Base-by-base conservation (phyloP, 441 rosid species). In the Euphorbia corollata region DNA sequence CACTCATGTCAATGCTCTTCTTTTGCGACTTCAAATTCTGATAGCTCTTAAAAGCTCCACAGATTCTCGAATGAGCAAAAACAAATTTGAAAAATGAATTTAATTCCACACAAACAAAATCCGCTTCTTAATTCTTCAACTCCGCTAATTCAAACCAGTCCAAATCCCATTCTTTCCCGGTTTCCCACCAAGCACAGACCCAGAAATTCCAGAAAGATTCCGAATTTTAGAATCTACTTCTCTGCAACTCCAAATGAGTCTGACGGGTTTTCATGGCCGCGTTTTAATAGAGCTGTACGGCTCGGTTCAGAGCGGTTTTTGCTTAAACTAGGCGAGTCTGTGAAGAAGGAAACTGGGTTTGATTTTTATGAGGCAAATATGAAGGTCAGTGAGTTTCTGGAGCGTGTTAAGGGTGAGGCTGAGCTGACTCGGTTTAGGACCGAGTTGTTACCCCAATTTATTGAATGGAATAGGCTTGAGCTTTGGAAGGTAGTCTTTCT, bases 401-500 rank as follows among this genome's bases (percentile, higher is more conserved):
- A 78, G 68, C 77, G 67, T 67, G 75, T 81, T 67, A 76, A 78
- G 66, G 81, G 78, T 23, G 78, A 79, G 67, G 69, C 66, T 20
- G 78, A 82, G 74, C 64, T 81, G 48, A 77, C 62, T 76, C 86
- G 84, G 48, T 81, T 85, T 16, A 78, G 78, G 74, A 76, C 78
- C 67, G 89, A 83, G 74, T 67, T 66, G 63, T 55, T 85, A 39
- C 92, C 95, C 8, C 67, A 71, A 48, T 83, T 88, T 80, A 64
- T 87, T 70, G 76, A 79, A 20, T 92, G 98, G 98, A 92, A 90
- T 68, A 79, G 80, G 32, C 88, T 86, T 92, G 86, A 87, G 45
- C 82, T 76, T 53, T 92, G 98, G 98, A 87, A 90, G 96, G 97
- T 90, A 78, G 65, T 63, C 8, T 59, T 2, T 59, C 50, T n/a